Evolutionary conservation across 1,139 yeast genomes (phyloP).

Genomic region (Meyerozyma elateridarum): DNA sequence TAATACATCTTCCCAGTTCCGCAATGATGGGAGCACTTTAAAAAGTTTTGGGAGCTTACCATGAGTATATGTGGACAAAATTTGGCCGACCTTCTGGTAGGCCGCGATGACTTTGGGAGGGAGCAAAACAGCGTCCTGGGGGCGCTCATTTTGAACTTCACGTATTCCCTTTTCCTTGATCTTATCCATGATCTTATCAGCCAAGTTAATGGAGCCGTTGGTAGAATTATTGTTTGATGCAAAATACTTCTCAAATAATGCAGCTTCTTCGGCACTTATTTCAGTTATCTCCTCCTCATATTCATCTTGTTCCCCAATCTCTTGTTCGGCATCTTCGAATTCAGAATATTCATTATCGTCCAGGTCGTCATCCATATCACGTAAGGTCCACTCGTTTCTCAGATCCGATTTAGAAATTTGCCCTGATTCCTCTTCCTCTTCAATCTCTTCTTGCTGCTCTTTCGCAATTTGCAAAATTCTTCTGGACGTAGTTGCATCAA

Average conservation of each 20-base stretch:
- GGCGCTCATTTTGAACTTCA: constrained; percentile 23
- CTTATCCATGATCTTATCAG: constrained; percentile 88
- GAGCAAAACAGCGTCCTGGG: constrained; percentile 57
- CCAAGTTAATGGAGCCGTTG: constrained; percentile 61
- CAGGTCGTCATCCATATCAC: constrained; percentile 16
- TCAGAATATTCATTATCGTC: constrained; percentile 48
- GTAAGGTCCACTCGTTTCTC: constrained; percentile 1
- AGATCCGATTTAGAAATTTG: too few relatives aligned
- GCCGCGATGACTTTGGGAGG: constrained; percentile 97
- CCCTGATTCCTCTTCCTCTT: constrained; percentile 47
- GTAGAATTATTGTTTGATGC: constrained; percentile 19
- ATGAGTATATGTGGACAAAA: constrained; percentile 86
- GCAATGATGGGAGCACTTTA: constrained; percentile 87
- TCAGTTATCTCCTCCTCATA: constrained; percentile 64
- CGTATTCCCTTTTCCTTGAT: constrained; percentile 33
- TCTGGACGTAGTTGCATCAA: constrained; percentile 81
- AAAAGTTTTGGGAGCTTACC: constrained; percentile 94
- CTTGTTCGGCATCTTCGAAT: constrained; percentile 39
- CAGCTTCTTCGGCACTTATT: constrained; percentile 50
- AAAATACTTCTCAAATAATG: constrained; percentile 62
- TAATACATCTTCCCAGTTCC: constrained; percentile 92
- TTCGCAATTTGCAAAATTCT: constrained; percentile 83
- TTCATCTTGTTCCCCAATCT: constrained; percentile 29
- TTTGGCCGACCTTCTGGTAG: constrained; percentile 84
- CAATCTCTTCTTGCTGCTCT: constrained; percentile 88